A percentile compares a stretch with the other conserved stretches of the same genome.
phyloP scores from a whole-genome alignment of 1,284 basidiomycete genomes.

The Kalmanozyma brasiliensis region DNA sequence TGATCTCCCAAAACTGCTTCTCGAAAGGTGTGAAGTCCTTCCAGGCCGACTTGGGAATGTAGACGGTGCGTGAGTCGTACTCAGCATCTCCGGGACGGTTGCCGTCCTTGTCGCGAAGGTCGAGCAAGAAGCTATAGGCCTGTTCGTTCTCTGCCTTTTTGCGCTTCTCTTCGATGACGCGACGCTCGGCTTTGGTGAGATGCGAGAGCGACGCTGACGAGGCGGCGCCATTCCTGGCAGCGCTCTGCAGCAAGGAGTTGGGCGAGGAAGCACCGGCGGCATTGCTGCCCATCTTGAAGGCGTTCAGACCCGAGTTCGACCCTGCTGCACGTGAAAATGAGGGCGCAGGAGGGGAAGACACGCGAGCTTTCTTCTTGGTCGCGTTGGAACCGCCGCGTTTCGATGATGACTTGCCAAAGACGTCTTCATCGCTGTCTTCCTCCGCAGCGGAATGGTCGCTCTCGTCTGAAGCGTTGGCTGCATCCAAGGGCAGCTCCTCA shows the following conservation, averaged over 20 bases:
- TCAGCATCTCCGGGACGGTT: constrained; percentile 81
- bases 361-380: constrained; percentile 3
- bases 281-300: constrained; percentile 32
- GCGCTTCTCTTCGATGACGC: constrained; percentile 69
- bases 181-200: constrained; percentile 86
- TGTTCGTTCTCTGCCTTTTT: constrained; percentile 84
- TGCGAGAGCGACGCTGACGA: constrained; percentile 70
- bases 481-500: constrained; percentile 30
- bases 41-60: constrained; percentile 84
- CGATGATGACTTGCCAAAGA: constrained; percentile 11
- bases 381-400: constrained; percentile 16
- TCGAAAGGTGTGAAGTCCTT: constrained; percentile 92
- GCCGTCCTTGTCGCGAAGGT: constrained; percentile 85
- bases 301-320: constrained; percentile 18
- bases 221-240: constrained; percentile 10
- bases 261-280: constrained; percentile 22
- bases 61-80: constrained; percentile 92
- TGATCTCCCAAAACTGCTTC: constrained; percentile 71
- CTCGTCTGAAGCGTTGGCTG: constrained; percentile 26
- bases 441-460: constrained; percentile 18
- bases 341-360: constrained; percentile 3
- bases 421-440: constrained; percentile 27
- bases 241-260: constrained; percentile 1
- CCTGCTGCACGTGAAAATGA: constrained; percentile 16
- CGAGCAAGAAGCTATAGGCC: constrained; percentile 82